Evolutionary conservation across 2,329 filamentous ascomycete genomes (phyloP).

Genomic region (Salinomyces thailandicus): DNA sequence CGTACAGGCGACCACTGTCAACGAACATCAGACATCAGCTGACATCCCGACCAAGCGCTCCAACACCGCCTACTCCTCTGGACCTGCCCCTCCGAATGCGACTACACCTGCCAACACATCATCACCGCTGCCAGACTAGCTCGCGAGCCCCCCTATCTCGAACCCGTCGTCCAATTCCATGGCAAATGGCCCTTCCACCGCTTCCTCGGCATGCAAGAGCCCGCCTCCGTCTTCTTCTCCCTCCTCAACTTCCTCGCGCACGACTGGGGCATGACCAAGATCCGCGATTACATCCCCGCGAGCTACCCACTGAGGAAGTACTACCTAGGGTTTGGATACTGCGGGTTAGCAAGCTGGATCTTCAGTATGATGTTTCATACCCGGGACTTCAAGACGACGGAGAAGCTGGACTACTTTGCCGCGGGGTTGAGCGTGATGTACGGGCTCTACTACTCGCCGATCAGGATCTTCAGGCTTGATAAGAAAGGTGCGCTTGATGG

Average conservation of each 20-base stretch:
- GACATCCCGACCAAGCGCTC: slow-evolving; percentile 47
- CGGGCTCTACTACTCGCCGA: slow-evolving; percentile 72
- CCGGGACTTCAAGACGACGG: slow-evolving; percentile 72
- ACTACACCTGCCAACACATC: slow-evolving; percentile 95
- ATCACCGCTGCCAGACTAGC: slow-evolving; percentile 63
- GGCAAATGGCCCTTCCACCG: slow-evolving; percentile 97
- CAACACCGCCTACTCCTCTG: slow-evolving; percentile 81
- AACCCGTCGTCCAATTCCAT: slow-evolving; percentile 79
- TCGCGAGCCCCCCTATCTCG: slow-evolving; percentile 51
- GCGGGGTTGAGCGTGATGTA: slow-evolving; percentile 86
- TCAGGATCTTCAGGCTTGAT: slow-evolving; percentile 78
- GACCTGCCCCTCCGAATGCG: slow-evolving; percentile 88
- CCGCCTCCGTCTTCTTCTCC: slow-evolving; percentile 86
- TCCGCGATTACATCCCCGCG: slow-evolving; percentile 60
- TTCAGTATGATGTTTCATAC: slow-evolving; percentile 90
- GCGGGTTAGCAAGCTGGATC: slow-evolving; percentile 74
- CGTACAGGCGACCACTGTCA: slow-evolving; percentile 44
- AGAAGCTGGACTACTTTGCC: slow-evolving; percentile 93
- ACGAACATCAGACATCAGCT: neutral
- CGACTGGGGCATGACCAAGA: slow-evolving; percentile 59
- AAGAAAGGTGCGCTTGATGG: slow-evolving; percentile 28
- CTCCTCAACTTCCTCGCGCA: slow-evolving; percentile 85
- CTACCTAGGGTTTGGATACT: slow-evolving; percentile 69
- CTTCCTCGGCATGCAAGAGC: slow-evolving; percentile 86
- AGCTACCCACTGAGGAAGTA: slow-evolving; percentile 68